Base-by-base conservation (phyloP, 2,329 filamentous ascomycete species). In the Dothistroma septosporum region DNA sequence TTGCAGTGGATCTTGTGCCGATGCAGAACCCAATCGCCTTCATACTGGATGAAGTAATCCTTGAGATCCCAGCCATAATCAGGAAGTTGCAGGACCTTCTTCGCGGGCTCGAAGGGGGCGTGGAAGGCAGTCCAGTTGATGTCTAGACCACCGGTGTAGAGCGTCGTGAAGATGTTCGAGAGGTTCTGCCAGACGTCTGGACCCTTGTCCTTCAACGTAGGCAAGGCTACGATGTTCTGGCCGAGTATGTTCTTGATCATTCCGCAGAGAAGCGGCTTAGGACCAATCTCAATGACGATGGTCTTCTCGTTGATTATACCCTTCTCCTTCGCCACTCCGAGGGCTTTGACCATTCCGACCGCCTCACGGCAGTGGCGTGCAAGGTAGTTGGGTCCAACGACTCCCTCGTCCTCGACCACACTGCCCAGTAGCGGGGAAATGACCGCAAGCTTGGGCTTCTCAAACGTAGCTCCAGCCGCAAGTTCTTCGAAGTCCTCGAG, bases 101-200 rank as follows among this genome's bases (percentile, higher is more conserved):
- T 33, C 0, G 73, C 73, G 0, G 68, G 61, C 22, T 44, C n/a
- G 63, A 82, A 84, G 28, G 79, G 76, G 3, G 77, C 73, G 68
- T 86, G 82, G 65, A 82, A 86, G 69, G 86, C 85, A 52, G 80
- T 79, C 85, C 86, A 90, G 65, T 84, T 76, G 22, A 90, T 73
- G 5, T 78, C 73, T 1, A 85, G 66, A 0, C 86, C 86, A 1
- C 74, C 76, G 1, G 70, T 71, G 70, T 89, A 81, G 0, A 90
- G 74, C 0, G 77, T 74, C 56, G 76, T 76, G 35, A 85, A 71
- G 56, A 73, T 81, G 6, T 70, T 65, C 3, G 79, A 74, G 1
- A 88, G 70, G 0, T 80, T 83, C 65, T 78, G 79, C 77, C 82
- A 86, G 32, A 46, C n/a, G 24, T 55, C 46, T 7, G 41, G n/a